Evolutionary conservation across 306 rosid species (phyloP), one percentile per base, ranked within the genome.

Genomic region (Herpetospermum pedunculosum): DNA sequence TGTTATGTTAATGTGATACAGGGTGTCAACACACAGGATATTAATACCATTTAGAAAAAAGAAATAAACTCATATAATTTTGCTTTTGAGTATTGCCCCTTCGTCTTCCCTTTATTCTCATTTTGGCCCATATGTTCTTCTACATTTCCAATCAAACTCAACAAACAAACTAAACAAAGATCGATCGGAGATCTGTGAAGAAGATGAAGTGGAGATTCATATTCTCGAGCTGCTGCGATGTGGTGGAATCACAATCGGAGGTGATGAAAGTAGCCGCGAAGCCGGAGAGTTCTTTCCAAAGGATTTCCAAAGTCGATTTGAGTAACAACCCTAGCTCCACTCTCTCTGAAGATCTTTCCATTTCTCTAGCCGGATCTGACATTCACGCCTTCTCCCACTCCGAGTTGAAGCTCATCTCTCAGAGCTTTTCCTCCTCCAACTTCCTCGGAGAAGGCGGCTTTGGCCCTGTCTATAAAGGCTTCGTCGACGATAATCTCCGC

Each of bases 391-490:
- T 88, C 26, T 23, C 91, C 8, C 81, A 83, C 1, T 79, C 83
- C 18, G 94, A 88, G 70, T 75, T 88, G 47, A 88, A 86, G 85
- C 63, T 80, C 6, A 81, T 88, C 19, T 86, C 94, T 0, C 90
- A 88, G 67, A 43, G 64, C 25, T 88, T 86, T 70, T 74, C 91
- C 1, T 81, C 91, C 0, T 62, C 84, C 30, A 86, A 86, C 67
- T 86, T 86, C 50, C 80, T 88, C 0, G 94, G 94, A 3, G 94
- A 86, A 81, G 94, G 94, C n/a, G 94, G 94, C 5, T 88, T 88
- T 18, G 94, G 94, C 11, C 91, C 94, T 0, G 94, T 88, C 28
- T 88, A 86, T 23, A 88, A 88, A 67, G 94, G 88, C 0, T 88
- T 88, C 74, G 64, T 88, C 47, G 89, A 88, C 34, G 91, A 88